Conservation (phyloP, 768 basidiomycete genomes). For the Rhodocollybia butyracea region DNA sequence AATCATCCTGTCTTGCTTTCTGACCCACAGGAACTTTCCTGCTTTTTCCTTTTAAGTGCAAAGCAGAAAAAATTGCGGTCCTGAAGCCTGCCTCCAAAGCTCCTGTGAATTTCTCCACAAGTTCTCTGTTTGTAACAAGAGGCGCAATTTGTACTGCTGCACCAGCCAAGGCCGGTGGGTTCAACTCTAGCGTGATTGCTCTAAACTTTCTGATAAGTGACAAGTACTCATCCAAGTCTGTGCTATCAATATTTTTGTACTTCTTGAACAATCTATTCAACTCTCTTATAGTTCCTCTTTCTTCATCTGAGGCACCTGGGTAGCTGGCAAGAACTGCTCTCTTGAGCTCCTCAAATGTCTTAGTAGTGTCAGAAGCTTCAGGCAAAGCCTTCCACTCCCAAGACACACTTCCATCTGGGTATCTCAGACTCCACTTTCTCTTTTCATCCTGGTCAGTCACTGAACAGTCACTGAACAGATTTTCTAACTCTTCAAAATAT, state of each 20-base stretch:
- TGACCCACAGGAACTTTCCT: not conserved
- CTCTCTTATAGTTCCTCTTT: not conserved
- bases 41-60: not conserved
- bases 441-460: not conserved
- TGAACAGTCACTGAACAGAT: not conserved
- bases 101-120: not conserved
- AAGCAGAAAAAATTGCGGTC: not conserved
- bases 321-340: too few relatives aligned
- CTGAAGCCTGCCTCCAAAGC: not conserved
- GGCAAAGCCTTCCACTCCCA: too few relatives aligned
- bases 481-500: too few relatives aligned
- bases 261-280: not conserved
- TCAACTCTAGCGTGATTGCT: too few relatives aligned
- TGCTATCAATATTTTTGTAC: not conserved
- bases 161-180: too few relatives aligned
- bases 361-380: too few relatives aligned
- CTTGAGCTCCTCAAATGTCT: too few relatives aligned
- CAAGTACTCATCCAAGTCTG: too few relatives aligned
- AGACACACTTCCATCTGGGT: not conserved
- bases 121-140: too few relatives aligned
- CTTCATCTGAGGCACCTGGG: not conserved
- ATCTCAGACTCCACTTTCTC: not conserved
- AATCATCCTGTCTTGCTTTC: not conserved
- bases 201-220: too few relatives aligned
- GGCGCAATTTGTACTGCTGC: too few relatives aligned